A percentile compares a stretch with the other conserved stretches of the same genome.
Evolutionary conservation across 352 stramenopile species (phyloP).

Genomic region (Thraustotheca clavata): DNA sequence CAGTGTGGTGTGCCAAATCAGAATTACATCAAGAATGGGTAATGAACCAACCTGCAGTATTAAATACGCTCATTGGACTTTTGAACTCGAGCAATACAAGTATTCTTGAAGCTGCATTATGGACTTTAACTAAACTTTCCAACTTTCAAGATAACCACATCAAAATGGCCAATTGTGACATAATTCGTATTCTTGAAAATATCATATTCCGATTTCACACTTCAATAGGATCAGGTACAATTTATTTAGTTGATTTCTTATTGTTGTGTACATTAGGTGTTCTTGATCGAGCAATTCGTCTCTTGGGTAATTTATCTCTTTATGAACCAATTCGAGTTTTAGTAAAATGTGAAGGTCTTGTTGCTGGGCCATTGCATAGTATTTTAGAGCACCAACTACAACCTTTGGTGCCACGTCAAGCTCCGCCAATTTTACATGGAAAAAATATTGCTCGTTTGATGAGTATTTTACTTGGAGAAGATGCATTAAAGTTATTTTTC

Average conservation of each 20-base stretch:
- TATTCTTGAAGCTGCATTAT: slow-evolving; percentile 53
- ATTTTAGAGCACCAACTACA: slow-evolving; percentile 51
- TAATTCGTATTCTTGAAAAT: slow-evolving; percentile 16
- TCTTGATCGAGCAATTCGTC: slow-evolving; percentile 46
- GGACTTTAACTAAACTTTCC: slow-evolving; percentile 51
- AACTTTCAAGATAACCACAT: slow-evolving; percentile 53
- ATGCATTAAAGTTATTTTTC: slow-evolving; percentile 74
- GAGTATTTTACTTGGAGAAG: slow-evolving; percentile 48
- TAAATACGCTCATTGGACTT: slow-evolving; percentile 47
- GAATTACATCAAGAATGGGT: slow-evolving; percentile 32
- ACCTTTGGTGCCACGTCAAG: background rate
- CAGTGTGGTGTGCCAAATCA: slow-evolving; percentile 52
- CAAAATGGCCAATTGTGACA: slow-evolving; percentile 53
- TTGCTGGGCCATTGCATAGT: slow-evolving; percentile 53
- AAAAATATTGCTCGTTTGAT: slow-evolving; percentile 64
- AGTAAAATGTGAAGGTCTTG: slow-evolving; percentile 60
- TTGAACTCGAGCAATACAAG: slow-evolving; percentile 47
- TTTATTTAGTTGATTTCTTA: background rate
- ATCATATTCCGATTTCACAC: slow-evolving; percentile 19
- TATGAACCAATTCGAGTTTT: slow-evolving; percentile 46
- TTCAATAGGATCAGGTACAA: slow-evolving; percentile 5
- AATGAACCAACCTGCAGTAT: slow-evolving; percentile 33
- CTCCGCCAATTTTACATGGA: slow-evolving; percentile 21
- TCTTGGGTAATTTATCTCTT: slow-evolving; percentile 50
- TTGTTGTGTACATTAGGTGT: slow-evolving; percentile 37